Percentiles rank a stretch among this genome's conserved stretches.
These are phyloP conservation scores for Daphne laureola DNA, from an alignment of 441 rosid species.

Conservation along the genomic window DNA sequence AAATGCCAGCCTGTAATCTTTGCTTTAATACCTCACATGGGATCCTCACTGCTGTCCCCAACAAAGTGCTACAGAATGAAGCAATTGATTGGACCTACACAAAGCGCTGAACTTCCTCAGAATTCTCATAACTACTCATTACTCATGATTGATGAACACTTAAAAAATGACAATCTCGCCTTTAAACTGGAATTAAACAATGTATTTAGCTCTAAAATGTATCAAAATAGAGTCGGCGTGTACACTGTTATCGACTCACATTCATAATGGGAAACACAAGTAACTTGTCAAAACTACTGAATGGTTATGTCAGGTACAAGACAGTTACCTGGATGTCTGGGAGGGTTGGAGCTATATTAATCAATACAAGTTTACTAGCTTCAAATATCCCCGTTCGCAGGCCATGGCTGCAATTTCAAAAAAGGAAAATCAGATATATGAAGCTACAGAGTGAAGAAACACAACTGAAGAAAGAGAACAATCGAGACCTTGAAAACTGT, in stretches of 20 bases:
- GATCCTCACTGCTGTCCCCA: constrained; percentile 92
- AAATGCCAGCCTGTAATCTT: constrained; percentile 89
- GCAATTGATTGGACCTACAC: constrained; percentile 86
- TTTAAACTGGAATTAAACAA: too few relatives aligned
- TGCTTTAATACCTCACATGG: constrained; percentile 98
- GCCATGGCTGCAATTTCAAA: constrained; percentile 64
- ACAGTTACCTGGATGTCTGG: constrained; percentile 75
- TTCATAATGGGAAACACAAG: too few relatives aligned
- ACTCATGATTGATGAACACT: too few relatives aligned
- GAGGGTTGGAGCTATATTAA: constrained; percentile 84
- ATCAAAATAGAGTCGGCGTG: too few relatives aligned
- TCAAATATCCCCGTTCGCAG: constrained; percentile 92
- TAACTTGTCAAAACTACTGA: too few relatives aligned
- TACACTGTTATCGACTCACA: too few relatives aligned
- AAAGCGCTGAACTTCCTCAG: constrained; percentile 12
- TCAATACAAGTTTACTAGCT: constrained; percentile 76
- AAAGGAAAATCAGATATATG: constrained; percentile 14
- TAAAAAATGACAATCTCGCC: too few relatives aligned
- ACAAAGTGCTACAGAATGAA: constrained; percentile 86
- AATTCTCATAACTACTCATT: too few relatives aligned
- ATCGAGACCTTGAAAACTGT: constrained; percentile 81
- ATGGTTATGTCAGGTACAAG: not conserved
- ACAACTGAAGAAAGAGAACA: constrained; percentile 3
- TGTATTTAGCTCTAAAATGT: too few relatives aligned
- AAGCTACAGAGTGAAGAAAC: constrained; percentile 9